Evolutionary conservation across 1,284 basidiomycete genomes (phyloP), one percentile per base, ranked within the genome.

Genomic region (Marasmius sp.): DNA sequence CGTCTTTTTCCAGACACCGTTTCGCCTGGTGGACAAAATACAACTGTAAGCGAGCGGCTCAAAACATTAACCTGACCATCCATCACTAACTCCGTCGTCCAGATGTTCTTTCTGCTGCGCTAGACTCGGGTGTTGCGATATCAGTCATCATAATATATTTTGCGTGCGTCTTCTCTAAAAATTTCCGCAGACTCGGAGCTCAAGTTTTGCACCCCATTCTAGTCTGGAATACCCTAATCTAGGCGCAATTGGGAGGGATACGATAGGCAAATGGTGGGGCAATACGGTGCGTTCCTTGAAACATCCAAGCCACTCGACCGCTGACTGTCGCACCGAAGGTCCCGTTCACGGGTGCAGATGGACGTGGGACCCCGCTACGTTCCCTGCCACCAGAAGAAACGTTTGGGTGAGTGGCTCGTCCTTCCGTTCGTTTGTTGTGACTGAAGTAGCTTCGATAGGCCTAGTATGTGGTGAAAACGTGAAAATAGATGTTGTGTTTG

Each of bases 1-100:
- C 68, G 27, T 77, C 74, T 67, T 43, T 9, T 58, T 8, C 4
- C 57, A 79, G 81, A 62, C 77, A 81, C 52, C 77, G 84, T 66
- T 91, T 90, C 75, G 74, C 81, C 0, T 90, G 87, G 86, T 91
- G 88, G 89, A 80, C 83, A 22, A 89, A 89, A 74, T 89, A 87
- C 73, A 88, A 89, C 69, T 88, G 82, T 81, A 64, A 58, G 61
- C 39, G 9, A 10, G n/a, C 7, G 22, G 8, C 20, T 12, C 0
- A 36, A 27, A 54, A 48, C 39, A 41, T 38, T 43, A 33, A 38
- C 38, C 50, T 22, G 50, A 37, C 39, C 59, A 20, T 43, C 57
- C 10, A 33, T 22, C 7, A 37, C 37, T 12, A 12, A 43, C 41
- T 12, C 41, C n/a, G 41, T 43, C 27, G 16, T 36, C 1, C 54